phyloP scores from a whole-genome alignment of 2,329 filamentous ascomycete genomes.

The Pyricularia grisea region DNA sequence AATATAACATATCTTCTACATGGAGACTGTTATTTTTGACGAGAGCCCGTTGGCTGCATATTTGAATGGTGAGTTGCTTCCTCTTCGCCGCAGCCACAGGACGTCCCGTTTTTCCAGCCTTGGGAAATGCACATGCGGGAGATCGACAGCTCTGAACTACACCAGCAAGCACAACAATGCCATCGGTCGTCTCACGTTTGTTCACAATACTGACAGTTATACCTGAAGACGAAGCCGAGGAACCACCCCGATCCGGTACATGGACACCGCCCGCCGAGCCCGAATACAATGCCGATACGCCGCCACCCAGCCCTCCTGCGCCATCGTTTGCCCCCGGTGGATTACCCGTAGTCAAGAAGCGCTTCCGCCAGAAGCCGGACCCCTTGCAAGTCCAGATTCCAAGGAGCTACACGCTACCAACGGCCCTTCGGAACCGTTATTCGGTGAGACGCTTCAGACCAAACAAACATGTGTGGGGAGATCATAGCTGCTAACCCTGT shows the following conservation, averaged over 20 bases:
- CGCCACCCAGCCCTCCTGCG: conserved; percentile 31
- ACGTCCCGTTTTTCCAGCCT: conserved; percentile 3
- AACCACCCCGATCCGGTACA: conserved; percentile 23
- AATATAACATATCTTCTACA: conserved; percentile 25
- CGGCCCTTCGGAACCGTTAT: conserved; percentile 37
- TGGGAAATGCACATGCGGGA: neutral
- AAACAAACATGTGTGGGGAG: neutral
- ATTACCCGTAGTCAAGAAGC: conserved; percentile 41
- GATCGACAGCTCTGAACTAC: neutral
- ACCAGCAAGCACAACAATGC: neutral
- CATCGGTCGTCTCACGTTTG: conserved; percentile 4
- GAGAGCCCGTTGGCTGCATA: conserved; percentile 83
- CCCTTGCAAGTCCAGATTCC: conserved; percentile 33
- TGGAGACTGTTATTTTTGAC: conserved; percentile 85
- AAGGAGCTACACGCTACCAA: conserved; percentile 28
- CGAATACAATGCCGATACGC: conserved; percentile 25
- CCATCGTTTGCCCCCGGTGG: conserved; percentile 49
- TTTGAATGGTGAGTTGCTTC: conserved; percentile 63
- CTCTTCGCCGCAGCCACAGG: conserved; percentile 4
- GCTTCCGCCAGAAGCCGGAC: conserved; percentile 36
- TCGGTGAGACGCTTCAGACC: conserved; percentile 32
- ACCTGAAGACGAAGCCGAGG: conserved; percentile 40
- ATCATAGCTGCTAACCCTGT: conserved; percentile 4
- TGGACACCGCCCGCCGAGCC: conserved; percentile 32
- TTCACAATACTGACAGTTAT: conserved; percentile 11